Base-by-base conservation (phyloP, 129 eudicot species). In the Ambrosia artemisiifolia region DNA sequence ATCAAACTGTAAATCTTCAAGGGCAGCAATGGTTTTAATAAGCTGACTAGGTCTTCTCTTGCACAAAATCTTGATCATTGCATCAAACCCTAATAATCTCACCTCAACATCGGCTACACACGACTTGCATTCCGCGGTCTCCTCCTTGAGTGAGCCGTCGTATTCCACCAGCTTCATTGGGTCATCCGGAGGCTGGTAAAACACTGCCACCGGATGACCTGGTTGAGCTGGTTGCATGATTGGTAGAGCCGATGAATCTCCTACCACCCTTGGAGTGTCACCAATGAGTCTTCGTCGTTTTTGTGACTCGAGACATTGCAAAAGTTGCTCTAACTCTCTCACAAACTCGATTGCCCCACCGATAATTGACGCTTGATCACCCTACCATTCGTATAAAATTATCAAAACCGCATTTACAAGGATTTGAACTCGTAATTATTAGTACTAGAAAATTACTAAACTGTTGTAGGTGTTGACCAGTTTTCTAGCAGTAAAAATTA, bases 331-430 rank as follows among this genome's bases (percentile, higher is more conserved):
- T 42, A 93, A 71, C 34, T 93, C 98, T 71, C 96, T 80, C 49
- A 93, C 98, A 14, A 93, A 93, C 84, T 93, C 98, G 47, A 93
- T 93, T 0, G 98, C 98, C 56, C 98, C 98, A 53, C 98, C 98
- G 19, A 93, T 84, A 33, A 89, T 87, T 3, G 95, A 93, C n/a
- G 96, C 95, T 86, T 91, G 97, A 86, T 91, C 97, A 59, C 97
- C 97, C 97, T 91, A 65, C 3, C 47, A 18, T 38, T 18, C 35
- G 56, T n/a, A 24, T 28, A 63, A 10, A 7, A 69, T 30, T 60
- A 62, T 40, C 20, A 62, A 30, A 53, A 40, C 6, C 2, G 4
- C 10, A 24, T 24, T 24, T 28, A 12, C 5, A 4, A 18, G 2
- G 1, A 56, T 11, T 35, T 51, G 11, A 8, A n/a, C 53, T 47